Percentiles rank a stretch among this genome's conserved stretches.
These are phyloP conservation scores for Sphagnum tenellum DNA, from an alignment of 225 moss, liverwort and hornwort species.

Conservation along the genomic window DNA sequence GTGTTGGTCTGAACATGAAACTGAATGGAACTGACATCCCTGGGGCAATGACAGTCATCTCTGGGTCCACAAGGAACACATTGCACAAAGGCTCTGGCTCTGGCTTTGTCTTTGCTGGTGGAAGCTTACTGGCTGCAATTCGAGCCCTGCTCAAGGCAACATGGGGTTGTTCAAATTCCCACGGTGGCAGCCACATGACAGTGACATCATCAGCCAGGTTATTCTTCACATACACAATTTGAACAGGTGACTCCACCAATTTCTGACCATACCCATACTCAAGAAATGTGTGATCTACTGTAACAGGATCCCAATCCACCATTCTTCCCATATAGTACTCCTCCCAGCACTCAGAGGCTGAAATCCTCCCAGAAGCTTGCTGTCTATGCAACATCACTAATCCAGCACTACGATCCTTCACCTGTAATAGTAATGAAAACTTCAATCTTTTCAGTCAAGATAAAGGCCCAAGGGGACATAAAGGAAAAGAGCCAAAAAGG, in stretches of 20 bases:
- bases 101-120: slow-evolving; percentile 13
- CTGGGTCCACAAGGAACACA: slow-evolving; percentile 56
- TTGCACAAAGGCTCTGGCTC: slow-evolving; percentile 15
- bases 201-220: slow-evolving; percentile 66
- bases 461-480: no score
- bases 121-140: slow-evolving; percentile 31
- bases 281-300: slow-evolving; percentile 32
- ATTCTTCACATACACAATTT: slow-evolving; percentile 65
- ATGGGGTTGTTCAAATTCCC: slow-evolving; percentile 55
- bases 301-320: slow-evolving; percentile 86
- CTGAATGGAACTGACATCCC: slow-evolving; percentile 68
- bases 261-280: slow-evolving; percentile 52
- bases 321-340: slow-evolving; percentile 74
- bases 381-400: slow-evolving; percentile 63
- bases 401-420: slow-evolving; percentile 27
- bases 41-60: slow-evolving; percentile 46
- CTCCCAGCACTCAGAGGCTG: slow-evolving; percentile 82
- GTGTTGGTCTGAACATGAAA: slow-evolving; percentile 61
- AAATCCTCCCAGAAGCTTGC: slow-evolving; percentile 43
- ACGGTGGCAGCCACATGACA: slow-evolving; percentile 65
- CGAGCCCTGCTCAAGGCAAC: slow-evolving; percentile 27
- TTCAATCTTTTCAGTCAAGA: not conserved
- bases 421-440: slow-evolving; percentile 13
- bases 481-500: no score
- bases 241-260: slow-evolving; percentile 54